Evolutionary conservation across 2,329 filamentous ascomycete species (phyloP), one percentile per base, ranked within the genome.

Genomic region (Teratosphaeria epicoccoides): DNA sequence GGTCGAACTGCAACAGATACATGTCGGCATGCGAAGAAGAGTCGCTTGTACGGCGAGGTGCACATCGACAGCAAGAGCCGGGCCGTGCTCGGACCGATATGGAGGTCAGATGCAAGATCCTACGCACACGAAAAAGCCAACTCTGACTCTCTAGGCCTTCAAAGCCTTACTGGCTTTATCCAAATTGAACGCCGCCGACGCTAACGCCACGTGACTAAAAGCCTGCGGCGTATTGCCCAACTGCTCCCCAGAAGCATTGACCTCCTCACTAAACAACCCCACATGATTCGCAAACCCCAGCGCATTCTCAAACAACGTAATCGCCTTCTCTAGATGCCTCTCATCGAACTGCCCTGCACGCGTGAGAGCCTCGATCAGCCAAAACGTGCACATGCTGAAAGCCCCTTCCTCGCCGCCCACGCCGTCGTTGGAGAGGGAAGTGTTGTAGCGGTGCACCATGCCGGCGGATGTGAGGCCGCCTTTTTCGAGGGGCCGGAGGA

Each of bases 401-500:
- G 44, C 44, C 6, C 44, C 44, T 28, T 46, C 44, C 24, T 46
- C 44, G 44, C 44, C 44, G n/a, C 44, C 25, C 11, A 46, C 44
- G 20, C 44, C 44, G 25, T 46, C 44, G 25, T 46, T 24, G 6
- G 44, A 25, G 12, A 28, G 11, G 1, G 12, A 7, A 1, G 44
- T 46, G 44, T 46, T 28, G 44, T 46, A 46, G 23, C 44, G 44
- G 44, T 46, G 44, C 12, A 46, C 44, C 25, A 46, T 24, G 12
- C 44, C 44, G 12, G 44, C 44, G 25, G 44, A 46, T 4, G 84
- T 88, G 47, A 90, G 69, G 0, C 86, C 86, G 24, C 85, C 85
- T 65, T 85, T 85, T 57, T 89, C 85, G 0, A 84, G 84, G 11
- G 83, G 76, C 47, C 83, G 73, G 24, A 90, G 75, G 60, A 90